Conservation (phyloP, 2,329 filamentous ascomycete species). For the Pyricularia grisea region DNA sequence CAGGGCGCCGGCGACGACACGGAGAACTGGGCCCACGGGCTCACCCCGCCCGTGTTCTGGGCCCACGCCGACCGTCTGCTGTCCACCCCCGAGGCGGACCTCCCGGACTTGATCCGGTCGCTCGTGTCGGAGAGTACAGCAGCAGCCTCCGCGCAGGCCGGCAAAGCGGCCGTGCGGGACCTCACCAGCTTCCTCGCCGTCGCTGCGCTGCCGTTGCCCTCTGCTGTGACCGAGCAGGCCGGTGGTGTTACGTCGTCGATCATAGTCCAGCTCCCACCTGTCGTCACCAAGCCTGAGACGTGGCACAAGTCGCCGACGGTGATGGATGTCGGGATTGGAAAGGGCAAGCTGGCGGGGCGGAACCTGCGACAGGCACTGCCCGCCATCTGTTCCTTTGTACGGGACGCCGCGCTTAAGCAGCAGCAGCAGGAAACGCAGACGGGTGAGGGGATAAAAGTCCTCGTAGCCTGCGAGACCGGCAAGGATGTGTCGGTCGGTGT, state of each 20-base stretch:
- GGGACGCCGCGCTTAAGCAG: not conserved
- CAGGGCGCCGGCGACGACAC: slow-evolving; percentile 93
- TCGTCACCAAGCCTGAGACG: slow-evolving; percentile 31
- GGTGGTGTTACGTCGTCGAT: not conserved
- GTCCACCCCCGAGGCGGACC: slow-evolving; percentile 53
- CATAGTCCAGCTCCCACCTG: slow-evolving; percentile 9
- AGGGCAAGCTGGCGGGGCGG: slow-evolving; percentile 72
- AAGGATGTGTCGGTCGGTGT: slow-evolving; percentile 74
- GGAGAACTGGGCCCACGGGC: slow-evolving; percentile 80
- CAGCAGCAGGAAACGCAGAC: not conserved
- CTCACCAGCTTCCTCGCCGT: slow-evolving; percentile 16
- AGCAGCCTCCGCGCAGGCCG: slow-evolving; percentile 18
- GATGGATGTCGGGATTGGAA: slow-evolving; percentile 55
- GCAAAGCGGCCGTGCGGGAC: slow-evolving; percentile 15
- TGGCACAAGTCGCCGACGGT: slow-evolving; percentile 26
- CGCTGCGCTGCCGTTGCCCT: not conserved
- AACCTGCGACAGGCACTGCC: slow-evolving; percentile 65
- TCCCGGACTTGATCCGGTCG: slow-evolving; percentile 36
- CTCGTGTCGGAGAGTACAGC: slow-evolving; percentile 26
- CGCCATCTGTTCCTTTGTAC: slow-evolving; percentile 48
- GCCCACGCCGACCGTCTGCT: slow-evolving; percentile 51
- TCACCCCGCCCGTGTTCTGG: slow-evolving; percentile 80
- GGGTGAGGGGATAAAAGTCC: slow-evolving; percentile 18
- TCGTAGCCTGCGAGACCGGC: slow-evolving; percentile 67
- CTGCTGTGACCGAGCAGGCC: too few relatives aligned